These are phyloP conservation scores for Suillus brevipes DNA, from an alignment of 768 basidiomycete species.

Conservation along the genomic window DNA sequence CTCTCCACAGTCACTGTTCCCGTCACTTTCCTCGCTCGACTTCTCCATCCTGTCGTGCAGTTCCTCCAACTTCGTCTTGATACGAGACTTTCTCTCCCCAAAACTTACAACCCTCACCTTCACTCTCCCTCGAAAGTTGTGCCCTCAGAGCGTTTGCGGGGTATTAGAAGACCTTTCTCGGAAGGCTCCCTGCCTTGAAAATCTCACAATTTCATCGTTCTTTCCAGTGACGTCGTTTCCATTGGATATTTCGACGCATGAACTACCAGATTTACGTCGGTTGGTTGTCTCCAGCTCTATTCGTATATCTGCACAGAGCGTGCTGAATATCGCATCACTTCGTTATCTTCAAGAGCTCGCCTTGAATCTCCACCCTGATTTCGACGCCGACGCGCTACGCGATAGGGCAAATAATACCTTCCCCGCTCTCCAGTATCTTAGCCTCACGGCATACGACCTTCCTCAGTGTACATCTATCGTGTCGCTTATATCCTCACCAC, in stretches of 20 bases:
- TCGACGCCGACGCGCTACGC: constrained; percentile 17
- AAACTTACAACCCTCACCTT: constrained; percentile 24
- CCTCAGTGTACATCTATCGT: constrained; percentile 30
- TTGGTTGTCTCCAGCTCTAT: constrained; percentile 27
- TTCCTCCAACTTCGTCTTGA: constrained; percentile 20
- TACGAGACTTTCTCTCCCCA: constrained; percentile 22
- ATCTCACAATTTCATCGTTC: constrained; percentile 24
- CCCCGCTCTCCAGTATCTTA: constrained; percentile 24
- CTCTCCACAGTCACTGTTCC: constrained; percentile 25
- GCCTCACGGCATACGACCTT: constrained; percentile 25
- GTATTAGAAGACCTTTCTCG: constrained; percentile 26
- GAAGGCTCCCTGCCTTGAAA: constrained; percentile 20
- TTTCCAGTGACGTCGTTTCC: constrained; percentile 13
- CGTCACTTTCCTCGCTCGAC: constrained; percentile 27
- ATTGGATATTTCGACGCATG: constrained; percentile 18
- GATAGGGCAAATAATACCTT: constrained; percentile 16
- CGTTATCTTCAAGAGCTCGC: constrained; percentile 25
- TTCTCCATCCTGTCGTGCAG: constrained; percentile 28
- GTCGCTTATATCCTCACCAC: constrained; percentile 24
- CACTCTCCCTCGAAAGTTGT: constrained; percentile 24
- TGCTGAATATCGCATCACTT: constrained; percentile 23
- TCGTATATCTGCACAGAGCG: constrained; percentile 23
- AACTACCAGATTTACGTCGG: constrained; percentile 23
- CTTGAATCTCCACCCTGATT: constrained; percentile 21
- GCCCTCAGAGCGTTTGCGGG: constrained; percentile 18